These are phyloP conservation scores for Letharia lupina DNA, from an alignment of 495 filamentous ascomycete species.

Conservation along the genomic window DNA sequence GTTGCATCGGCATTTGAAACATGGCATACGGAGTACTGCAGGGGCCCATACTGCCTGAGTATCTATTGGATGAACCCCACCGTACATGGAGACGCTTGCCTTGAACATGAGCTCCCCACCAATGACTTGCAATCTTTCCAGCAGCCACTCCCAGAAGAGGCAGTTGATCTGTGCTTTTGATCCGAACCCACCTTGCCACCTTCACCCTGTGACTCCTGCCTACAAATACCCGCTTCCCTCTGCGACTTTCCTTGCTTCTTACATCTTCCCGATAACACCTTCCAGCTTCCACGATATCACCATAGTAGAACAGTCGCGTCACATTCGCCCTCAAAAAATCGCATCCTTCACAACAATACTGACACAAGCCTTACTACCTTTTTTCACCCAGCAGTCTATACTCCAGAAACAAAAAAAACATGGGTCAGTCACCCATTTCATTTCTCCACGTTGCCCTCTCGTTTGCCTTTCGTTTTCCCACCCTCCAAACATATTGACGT, in stretches of 20 bases:
- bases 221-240: neutral
- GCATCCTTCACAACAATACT: too few species aligned
- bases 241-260: neutral
- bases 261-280: neutral
- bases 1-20: neutral
- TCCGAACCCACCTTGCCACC: too few species aligned
- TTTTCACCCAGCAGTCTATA: neutral
- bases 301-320: neutral
- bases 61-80: neutral
- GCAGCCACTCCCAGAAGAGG: neutral
- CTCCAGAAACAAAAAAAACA: neutral
- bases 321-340: neutral
- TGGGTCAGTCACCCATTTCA: neutral
- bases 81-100: neutral
- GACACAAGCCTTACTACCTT: too few species aligned
- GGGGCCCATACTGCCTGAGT: neutral
- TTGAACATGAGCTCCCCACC: too few species aligned
- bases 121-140: neutral
- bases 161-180: neutral
- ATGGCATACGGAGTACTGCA: too few species aligned
- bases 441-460: neutral
- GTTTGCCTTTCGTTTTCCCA: neutral
- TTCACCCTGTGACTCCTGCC: neutral
- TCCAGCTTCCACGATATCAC: neutral
- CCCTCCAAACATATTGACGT: neutral